Evolutionary conservation across 768 basidiomycete genomes (phyloP).

Genomic region (Pleurotus tuber-regium): DNA sequence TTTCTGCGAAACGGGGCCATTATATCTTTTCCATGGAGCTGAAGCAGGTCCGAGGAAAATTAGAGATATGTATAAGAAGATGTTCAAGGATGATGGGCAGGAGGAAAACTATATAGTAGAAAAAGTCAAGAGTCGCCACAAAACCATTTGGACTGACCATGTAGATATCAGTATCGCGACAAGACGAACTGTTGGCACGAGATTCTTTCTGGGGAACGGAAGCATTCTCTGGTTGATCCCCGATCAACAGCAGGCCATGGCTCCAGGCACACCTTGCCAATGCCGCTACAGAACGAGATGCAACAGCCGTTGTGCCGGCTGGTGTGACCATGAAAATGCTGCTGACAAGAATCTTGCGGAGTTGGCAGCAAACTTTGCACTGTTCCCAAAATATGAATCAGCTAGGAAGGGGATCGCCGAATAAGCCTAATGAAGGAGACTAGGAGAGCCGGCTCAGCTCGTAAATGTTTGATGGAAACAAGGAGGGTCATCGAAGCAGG

Average conservation of each 20-base stretch:
- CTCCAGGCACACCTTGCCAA: conserved; percentile 30
- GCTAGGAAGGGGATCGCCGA: conserved; percentile 11
- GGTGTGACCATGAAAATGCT: conserved; percentile 1
- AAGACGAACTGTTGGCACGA: conserved; percentile 7
- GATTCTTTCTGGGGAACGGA: conserved; percentile 15
- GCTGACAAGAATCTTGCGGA: conserved; percentile 13
- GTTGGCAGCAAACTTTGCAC: conserved; percentile 5
- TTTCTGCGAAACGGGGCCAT: conserved; percentile 3
- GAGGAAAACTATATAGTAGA: conserved; percentile 1
- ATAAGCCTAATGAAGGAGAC: conserved; percentile 13
- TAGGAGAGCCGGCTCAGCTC: conserved; percentile 9
- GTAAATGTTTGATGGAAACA: not conserved
- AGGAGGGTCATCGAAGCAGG: conserved; percentile 10
- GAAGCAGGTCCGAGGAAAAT: conserved; percentile 18
- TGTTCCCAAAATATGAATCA: conserved; percentile 14
- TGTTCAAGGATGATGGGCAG: not conserved
- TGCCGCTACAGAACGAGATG: conserved; percentile 18
- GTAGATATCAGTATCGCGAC: conserved; percentile 21
- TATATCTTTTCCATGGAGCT: conserved; percentile 5
- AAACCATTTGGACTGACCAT: conserved; percentile 28
- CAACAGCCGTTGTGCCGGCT: conserved; percentile 27
- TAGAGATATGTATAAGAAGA: not conserved
- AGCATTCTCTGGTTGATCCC: conserved; percentile 47
- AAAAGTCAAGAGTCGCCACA: conserved; percentile 27
- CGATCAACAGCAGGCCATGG: conserved; percentile 51